Conservation (phyloP, 2,329 filamentous ascomycete genomes). For the Phialophora expanda region DNA sequence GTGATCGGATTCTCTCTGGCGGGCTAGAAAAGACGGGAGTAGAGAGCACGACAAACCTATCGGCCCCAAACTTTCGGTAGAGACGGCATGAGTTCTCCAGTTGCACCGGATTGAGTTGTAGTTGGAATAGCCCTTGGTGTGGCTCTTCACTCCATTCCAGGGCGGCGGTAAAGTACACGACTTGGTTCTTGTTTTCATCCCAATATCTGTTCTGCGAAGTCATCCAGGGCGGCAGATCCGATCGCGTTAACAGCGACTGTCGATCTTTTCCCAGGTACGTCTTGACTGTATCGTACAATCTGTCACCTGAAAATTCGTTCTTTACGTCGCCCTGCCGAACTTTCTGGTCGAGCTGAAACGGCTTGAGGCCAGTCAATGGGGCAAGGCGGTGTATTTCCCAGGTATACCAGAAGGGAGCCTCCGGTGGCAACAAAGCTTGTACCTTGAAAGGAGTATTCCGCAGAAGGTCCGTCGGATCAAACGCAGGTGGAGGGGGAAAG, state of each 20-base stretch:
- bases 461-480: constrained; percentile 39
- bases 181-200: constrained; percentile 40
- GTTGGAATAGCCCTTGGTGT: constrained; percentile 46
- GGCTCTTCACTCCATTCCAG: constrained; percentile 47
- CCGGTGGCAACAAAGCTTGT: constrained; percentile 11
- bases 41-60: constrained; percentile 52
- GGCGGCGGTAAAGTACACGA: constrained; percentile 49
- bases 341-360: constrained; percentile 20
- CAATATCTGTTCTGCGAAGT: constrained; percentile 17
- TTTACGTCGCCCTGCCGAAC: not conserved
- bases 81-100: constrained; percentile 53
- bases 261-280: not conserved
- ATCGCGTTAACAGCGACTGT: constrained; percentile 16
- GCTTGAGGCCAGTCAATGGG: constrained; percentile 1
- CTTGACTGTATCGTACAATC: constrained; percentile 5
- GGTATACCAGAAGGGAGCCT: constrained; percentile 26
- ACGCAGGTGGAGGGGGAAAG: not conserved
- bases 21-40: constrained; percentile 40
- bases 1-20: constrained; percentile 22
- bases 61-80: constrained; percentile 53
- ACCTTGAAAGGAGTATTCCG: constrained; percentile 48
- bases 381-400: constrained; percentile 32
- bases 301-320: not conserved
- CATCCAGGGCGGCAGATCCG: constrained; percentile 16
- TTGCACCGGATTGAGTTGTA: constrained; percentile 50